Base-by-base conservation (phyloP, 352 stramenopile genomes). In the Phytophthora sansomeana region DNA sequence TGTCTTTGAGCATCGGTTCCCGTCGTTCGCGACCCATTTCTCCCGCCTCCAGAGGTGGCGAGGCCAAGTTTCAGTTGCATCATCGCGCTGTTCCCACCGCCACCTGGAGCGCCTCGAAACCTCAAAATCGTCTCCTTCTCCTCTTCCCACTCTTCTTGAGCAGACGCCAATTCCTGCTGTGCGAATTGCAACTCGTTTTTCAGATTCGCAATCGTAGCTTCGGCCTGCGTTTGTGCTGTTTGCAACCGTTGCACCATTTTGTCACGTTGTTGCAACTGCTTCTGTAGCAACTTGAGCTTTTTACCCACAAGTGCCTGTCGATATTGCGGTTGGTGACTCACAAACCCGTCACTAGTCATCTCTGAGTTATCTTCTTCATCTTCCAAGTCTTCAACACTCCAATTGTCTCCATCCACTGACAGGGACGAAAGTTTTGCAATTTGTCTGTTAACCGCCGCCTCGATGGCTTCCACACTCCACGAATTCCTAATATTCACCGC, bases 131-230 rank as follows among this genome's bases (percentile, higher is more conserved):
- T 63, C 11, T 71, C 69, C 41, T 83, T 85, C 46, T 92, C 78
- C n/a, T 90, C 67, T 44, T 93, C 85, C 80, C 83, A 91, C 28
- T 83, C 76, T 16, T 85, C 68, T 41, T 92, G 81, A 3, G 79
- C 78, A 0, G 74, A 69, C 6, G 59, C 52, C 46, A 91, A 73
- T 30, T 82, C 80, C 14, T 87, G 69, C 7, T 86, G 67, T 11
- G 76, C 68, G 1, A 59, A 36, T 47, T 86, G 51, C 0, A 92
- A 53, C 1, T 77, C 62, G 6, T 53, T 56, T 26, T 77, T 58
- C 7, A 90, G 62, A 35, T 65, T 77, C 9, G 53, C 9, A 50
- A 87, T 83, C 5, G 58, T 57, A 41, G 26, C 29, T 21, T 70
- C 44, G 5, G 72, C 61, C 41, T 80, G 53, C 0, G 44, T 51